A percentile compares a stretch with the other conserved stretches of the same genome.
These are phyloP conservation scores for Paraphaeosphaeria sporulosa DNA, from an alignment of 2,329 filamentous ascomycete species.

Conservation along the genomic window DNA sequence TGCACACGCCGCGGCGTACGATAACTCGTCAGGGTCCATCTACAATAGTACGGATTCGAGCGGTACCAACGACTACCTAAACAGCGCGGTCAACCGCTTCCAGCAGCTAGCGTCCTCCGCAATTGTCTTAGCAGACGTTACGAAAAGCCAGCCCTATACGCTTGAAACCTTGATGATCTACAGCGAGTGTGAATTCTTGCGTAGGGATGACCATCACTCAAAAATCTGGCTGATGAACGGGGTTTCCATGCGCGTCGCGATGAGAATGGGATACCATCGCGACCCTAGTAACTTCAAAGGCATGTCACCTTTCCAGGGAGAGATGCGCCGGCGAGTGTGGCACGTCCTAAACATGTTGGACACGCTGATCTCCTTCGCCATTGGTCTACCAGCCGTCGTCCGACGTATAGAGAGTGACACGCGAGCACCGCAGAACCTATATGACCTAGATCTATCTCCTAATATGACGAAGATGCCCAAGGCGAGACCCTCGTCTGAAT, in stretches of 20 bases:
- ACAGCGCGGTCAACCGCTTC: constrained; percentile 23
- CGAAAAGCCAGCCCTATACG: constrained; percentile 31
- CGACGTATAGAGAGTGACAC: constrained; percentile 47
- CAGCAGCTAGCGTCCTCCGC: constrained; percentile 36
- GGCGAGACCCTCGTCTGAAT: constrained; percentile 24
- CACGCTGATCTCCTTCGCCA: constrained; percentile 41
- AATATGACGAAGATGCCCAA: constrained; percentile 30
- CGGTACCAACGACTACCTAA: constrained; percentile 17
- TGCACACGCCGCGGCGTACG: constrained; percentile 21
- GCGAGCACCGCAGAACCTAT: constrained; percentile 45
- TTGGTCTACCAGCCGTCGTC: constrained; percentile 45
- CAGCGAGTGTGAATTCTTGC: constrained; percentile 29
- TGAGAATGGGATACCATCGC: constrained; percentile 51
- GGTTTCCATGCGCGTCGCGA: constrained; percentile 30
- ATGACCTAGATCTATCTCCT: constrained; percentile 48
- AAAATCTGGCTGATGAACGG: constrained; percentile 37
- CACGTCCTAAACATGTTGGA: constrained; percentile 44
- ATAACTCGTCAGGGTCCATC: constrained; percentile 14
- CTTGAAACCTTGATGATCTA: constrained; percentile 27
- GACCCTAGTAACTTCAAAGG: constrained; percentile 40
- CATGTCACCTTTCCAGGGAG: constrained; percentile 44
- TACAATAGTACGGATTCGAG: neutral
- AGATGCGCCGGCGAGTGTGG: constrained; percentile 49
- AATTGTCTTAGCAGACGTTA: constrained; percentile 34
- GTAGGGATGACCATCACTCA: constrained; percentile 29